Base-by-base conservation (phyloP, 306 rosid genomes). In the Trifolium dubium region DNA sequence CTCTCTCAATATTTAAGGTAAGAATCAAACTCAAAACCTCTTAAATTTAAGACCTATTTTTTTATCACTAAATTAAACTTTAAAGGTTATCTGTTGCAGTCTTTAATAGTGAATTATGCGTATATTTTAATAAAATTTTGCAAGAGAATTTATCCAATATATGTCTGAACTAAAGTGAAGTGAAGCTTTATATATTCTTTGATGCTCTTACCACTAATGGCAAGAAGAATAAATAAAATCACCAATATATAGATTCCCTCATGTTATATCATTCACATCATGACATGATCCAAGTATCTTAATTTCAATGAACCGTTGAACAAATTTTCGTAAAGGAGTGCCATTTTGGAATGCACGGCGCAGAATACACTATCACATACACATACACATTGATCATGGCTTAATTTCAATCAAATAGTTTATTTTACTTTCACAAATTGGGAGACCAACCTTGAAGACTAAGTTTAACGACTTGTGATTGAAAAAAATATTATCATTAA, bases 191-290 rank as follows among this genome's bases (percentile, higher is more conserved):
- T 54, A 39, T 60, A 61, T 35, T 47, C 50, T 39, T 74, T 74
- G 58, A 73, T 83, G 64, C 81, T 50, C 10, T 47, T 71, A 49
- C 76, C 81, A 79, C 66, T 79, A 59, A 55, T 23, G 78, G 86
- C 14, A 74, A 73, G 37, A 63, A 63, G 44, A 54, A 68, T 69
- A 67, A 70, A 46, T 56, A 69, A 67, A 13, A 70, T 50, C 65
- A 35, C 12, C 10, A 15, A 37, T 23, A 37, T 23, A 62, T 73
- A 67, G 72, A 79, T 78, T 64, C 74, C 63, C 70, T 10, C 53
- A 17, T 64, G 72, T 32, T 66, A 41, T 73, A 58, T 67, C 73
- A 30, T 73, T 40, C 76, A 66, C 56, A 40, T 41, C 40, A 37
- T 37, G 6, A 37, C 30, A 34, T 41, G n/a, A 13, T 77, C 55